Evolutionary conservation across 345 rosid genomes (phyloP), one percentile per base, ranked within the genome.

Genomic region (Hibiscus syriacus): DNA sequence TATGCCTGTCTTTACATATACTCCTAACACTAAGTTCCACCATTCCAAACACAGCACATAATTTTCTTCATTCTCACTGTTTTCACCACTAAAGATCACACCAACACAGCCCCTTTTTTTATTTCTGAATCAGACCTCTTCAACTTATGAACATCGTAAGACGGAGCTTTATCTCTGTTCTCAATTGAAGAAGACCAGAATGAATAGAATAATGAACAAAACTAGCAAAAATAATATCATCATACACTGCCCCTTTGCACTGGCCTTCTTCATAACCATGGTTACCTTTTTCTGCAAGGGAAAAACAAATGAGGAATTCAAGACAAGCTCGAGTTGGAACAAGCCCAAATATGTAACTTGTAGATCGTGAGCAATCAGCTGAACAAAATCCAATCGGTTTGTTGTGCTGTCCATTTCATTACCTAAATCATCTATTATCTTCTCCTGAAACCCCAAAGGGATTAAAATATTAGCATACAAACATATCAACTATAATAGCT

Each of bases 211-310:
- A 68, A 94, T 85, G 83, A 94, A 94, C 83, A 94, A 72, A 80
- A 74, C 80, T 41, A 94, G 64, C 75, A 94, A 78, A 79, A 88
- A 90, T 66, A 90, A 56, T 68, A 89, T 94, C 98, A 94, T 91
- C 98, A 94, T 88, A 58, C 84, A 64, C 74, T 94, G 99, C 9
- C 97, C 98, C 84, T 94, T 94, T 5, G 87, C 86, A 54, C 99
- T 74, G 34, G 98, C 98, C 76, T 94, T 94, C 89, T 89, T 94
- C 99, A 94, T 94, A 59, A 94, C 96, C 93, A 92, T 82, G 8
- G 86, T 93, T 72, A 94, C 97, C 72, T 90, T 94, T 85, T 94
- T 94, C 98, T 90, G 96, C 76, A 74, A 65, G 50, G 60, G 64
- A 49, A 50, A 6, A 7, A 7, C n/a, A n/a, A 20, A 50, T 2